These are phyloP conservation scores for Ramichloridium luteum DNA, from an alignment of 2,329 filamentous ascomycete genomes.

Conservation along the genomic window DNA sequence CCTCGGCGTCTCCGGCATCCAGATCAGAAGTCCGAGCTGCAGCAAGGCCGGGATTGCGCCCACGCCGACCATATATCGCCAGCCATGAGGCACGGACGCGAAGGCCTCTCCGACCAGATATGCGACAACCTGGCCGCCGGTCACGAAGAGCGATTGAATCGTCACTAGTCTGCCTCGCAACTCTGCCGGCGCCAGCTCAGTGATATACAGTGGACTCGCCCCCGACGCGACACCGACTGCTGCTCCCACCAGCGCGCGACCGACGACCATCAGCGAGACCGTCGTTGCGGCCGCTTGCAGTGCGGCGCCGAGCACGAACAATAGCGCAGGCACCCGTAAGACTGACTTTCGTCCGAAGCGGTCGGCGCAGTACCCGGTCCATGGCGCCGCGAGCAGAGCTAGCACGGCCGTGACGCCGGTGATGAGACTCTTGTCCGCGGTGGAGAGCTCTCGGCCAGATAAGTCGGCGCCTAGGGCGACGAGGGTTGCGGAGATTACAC, in stretches of 20 bases:
- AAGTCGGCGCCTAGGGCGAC: slow-evolving; percentile 44
- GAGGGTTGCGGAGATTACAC: slow-evolving; percentile 49
- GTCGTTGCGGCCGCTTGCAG: slow-evolving; percentile 48
- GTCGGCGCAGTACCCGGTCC: slow-evolving; percentile 34
- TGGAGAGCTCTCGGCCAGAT: slow-evolving; percentile 35
- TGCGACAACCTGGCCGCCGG: slow-evolving; percentile 76
- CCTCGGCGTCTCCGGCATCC: slow-evolving; percentile 78
- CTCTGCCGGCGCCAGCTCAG: slow-evolving; percentile 18
- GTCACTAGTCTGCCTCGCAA: slow-evolving; percentile 69
- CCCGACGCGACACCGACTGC: slow-evolving; percentile 63
- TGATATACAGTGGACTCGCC: slow-evolving; percentile 57
- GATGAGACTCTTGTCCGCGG: slow-evolving; percentile 46
- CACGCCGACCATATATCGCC: slow-evolving; percentile 86
- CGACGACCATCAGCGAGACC: slow-evolving; percentile 53
- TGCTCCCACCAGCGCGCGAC: slow-evolving; percentile 56
- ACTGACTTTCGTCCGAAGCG: slow-evolving; percentile 35
- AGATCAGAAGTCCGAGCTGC: slow-evolving; percentile 55
- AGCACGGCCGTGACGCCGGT: slow-evolving; percentile 47
- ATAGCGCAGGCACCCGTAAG: slow-evolving; percentile 44
- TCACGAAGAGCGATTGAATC: slow-evolving; percentile 70
- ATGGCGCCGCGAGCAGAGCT: slow-evolving; percentile 40
- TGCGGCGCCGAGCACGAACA: slow-evolving; percentile 57
- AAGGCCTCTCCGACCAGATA: slow-evolving; percentile 75
- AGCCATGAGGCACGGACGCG: slow-evolving; percentile 47
- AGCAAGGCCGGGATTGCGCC: slow-evolving; percentile 64